Evolutionary conservation across 805 yeast species (phyloP), one percentile per base, ranked within the genome.

Genomic region (Yarrowia keelungensis): DNA sequence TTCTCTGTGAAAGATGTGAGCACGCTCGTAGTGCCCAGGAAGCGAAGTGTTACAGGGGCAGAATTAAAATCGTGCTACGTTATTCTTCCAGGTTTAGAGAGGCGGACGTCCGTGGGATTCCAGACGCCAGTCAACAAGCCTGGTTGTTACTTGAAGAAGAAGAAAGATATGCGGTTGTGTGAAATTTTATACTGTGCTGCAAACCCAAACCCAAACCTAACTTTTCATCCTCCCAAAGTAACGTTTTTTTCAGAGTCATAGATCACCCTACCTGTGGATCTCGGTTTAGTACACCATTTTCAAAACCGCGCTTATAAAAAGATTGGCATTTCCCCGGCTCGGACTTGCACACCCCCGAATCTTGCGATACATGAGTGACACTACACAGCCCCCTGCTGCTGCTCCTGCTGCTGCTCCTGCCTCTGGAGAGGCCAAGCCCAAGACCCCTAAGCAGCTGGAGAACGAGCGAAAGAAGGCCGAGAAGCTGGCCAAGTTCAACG

Each of bases 391-490:
- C 35, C 45, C 59, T 22, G 68, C 68, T 12, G 50, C 68, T 22
- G 51, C 68, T 26, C 61, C 72, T 22, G 62, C 72, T 14, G 45
- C 42, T 12, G 70, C 73, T 9, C 72, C 72, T 53, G 70, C 70
- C 11, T 74, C 70, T 12, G 72, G 69, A 39, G 71, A 67, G n/a
- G 70, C 72, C 49, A 83, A 82, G 74, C 86, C 82, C 49, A 90
- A 89, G 80, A 87, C 92, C 50, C 89, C 89, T 71, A 90, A 90
- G 77, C 91, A 90, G 80, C 82, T 91, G 67, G 97, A 91, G 78
- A 91, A 90, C 76, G 97, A 91, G 82, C 84, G 89, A 76, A 88
- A 91, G 83, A 87, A 91, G 84, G 93, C 97, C 72, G 95, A 91
- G 82, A 89, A 91, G 78, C 81, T 91, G 75, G 89, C 95, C 79